Percentiles rank a stretch among this genome's conserved stretches.
phyloP scores from a whole-genome alignment of 345 rosid genomes.

The thale cress (Arabidopsis thaliana) region DNA sequence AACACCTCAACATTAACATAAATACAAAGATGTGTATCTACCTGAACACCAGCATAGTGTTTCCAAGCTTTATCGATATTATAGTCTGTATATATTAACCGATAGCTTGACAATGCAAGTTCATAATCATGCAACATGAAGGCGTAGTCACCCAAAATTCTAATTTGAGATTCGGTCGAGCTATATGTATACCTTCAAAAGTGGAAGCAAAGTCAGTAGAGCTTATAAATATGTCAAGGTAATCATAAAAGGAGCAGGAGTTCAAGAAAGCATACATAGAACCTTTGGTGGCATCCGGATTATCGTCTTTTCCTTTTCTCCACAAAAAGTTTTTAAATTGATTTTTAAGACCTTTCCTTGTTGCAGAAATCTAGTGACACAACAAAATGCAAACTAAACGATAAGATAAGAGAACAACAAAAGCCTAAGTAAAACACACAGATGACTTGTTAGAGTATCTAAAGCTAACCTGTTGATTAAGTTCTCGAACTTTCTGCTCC shows the following conservation, averaged over 20 bases:
- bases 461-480: conserved; percentile 79
- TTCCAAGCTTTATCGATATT: conserved; percentile 99
- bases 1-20: conserved; percentile 27
- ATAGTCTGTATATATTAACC: conserved; percentile 93
- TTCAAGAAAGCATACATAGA: conserved; percentile 60
- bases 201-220: conserved; percentile 29
- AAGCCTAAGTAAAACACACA: conserved; percentile 19
- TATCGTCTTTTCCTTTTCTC: conserved; percentile 99
- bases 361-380: conserved; percentile 75
- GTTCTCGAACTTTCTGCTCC: conserved; percentile 93
- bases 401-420: conserved; percentile 24
- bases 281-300: conserved; percentile 65
- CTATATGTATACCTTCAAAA: conserved; percentile 87
- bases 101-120: conserved; percentile 92
- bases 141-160: conserved; percentile 94
- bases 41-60: conserved; percentile 98
- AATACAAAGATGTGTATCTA: conserved; percentile 46
- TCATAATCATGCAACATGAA: conserved; percentile 98
- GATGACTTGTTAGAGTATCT: conserved; percentile 7
- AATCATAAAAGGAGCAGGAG: conserved; percentile 24
- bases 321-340: conserved; percentile 97
- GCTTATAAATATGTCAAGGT: conserved; percentile 31
- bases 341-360: conserved; percentile 96
- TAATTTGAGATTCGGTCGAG: conserved; percentile 91
- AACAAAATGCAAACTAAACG: conserved; percentile 39